Evolutionary conservation across 2,329 filamentous ascomycete species (phyloP).

Genomic region (Botrytis tulipae): DNA sequence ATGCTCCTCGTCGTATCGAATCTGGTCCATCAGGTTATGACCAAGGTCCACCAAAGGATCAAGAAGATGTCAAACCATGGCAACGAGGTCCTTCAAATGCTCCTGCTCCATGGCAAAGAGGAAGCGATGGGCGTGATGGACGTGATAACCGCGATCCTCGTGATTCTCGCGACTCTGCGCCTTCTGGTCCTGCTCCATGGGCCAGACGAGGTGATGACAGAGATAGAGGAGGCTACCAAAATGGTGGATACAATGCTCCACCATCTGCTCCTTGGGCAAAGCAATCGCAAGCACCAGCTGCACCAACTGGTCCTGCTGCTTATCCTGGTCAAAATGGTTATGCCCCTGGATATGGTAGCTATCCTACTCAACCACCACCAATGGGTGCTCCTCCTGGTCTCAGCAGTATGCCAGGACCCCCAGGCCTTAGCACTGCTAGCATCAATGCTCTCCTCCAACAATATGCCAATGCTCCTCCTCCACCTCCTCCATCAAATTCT

Average conservation of each 20-base stretch:
- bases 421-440: slow-evolving; percentile 54
- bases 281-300: slow-evolving; percentile 41
- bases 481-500: slow-evolving; percentile 51
- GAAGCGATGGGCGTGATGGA: slow-evolving; percentile 42
- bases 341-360: slow-evolving; percentile 37
- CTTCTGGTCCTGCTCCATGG: slow-evolving; percentile 56
- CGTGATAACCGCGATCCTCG: slow-evolving; percentile 35
- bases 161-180: slow-evolving; percentile 40
- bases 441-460: slow-evolving; percentile 67
- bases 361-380: slow-evolving; percentile 43
- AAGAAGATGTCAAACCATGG: slow-evolving; percentile 74
- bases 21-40: slow-evolving; percentile 67
- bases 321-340: slow-evolving; percentile 49
- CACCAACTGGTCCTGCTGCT: slow-evolving; percentile 34
- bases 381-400: slow-evolving; percentile 45
- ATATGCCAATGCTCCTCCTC: slow-evolving; percentile 48
- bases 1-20: slow-evolving; percentile 78
- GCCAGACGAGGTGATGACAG: slow-evolving; percentile 50
- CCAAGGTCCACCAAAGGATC: slow-evolving; percentile 44
- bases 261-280: slow-evolving; percentile 48
- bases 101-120: slow-evolving; percentile 71
- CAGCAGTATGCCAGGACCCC: slow-evolving; percentile 39
- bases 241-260: slow-evolving; percentile 45
- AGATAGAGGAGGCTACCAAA: slow-evolving; percentile 48
- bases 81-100: slow-evolving; percentile 81